Evolutionary conservation across 768 basidiomycete species (phyloP).

Genomic region (Cystofilobasidium capitatum): DNA sequence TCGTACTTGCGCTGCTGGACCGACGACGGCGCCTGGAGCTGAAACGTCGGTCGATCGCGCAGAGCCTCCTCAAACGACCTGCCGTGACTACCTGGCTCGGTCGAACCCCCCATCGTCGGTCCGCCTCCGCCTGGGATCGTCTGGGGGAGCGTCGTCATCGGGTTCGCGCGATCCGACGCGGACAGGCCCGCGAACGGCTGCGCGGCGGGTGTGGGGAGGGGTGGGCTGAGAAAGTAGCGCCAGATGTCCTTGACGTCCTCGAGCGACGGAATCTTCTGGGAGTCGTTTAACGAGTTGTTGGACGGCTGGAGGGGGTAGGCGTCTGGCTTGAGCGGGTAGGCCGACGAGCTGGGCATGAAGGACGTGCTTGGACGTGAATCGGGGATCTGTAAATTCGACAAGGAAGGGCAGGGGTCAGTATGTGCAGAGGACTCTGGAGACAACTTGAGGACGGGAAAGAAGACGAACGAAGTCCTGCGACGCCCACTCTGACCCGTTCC

Average conservation of each 20-base stretch:
- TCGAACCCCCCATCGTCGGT: not conserved
- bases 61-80: not conserved
- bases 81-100: not conserved
- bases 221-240: not conserved
- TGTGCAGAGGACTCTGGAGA: not conserved
- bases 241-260: slow-evolving; percentile 9
- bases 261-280: not conserved
- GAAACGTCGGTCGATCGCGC: not conserved
- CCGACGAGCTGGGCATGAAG: not conserved
- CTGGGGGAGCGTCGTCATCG: not conserved
- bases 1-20: not conserved
- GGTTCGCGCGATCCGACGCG: no score
- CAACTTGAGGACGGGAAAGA: not conserved
- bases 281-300: not conserved
- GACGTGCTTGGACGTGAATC: not conserved
- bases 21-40: not conserved
- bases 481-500: not conserved
- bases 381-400: not conserved
- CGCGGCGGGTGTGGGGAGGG: not conserved
- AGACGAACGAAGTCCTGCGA: not conserved
- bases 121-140: not conserved
- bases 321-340: not conserved
- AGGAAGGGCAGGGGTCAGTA: not conserved
- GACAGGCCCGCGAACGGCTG: slow-evolving; percentile 1
- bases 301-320: not conserved